Base-by-base conservation (phyloP, 352 stramenopile species). In the Pythium dissimile region DNA sequence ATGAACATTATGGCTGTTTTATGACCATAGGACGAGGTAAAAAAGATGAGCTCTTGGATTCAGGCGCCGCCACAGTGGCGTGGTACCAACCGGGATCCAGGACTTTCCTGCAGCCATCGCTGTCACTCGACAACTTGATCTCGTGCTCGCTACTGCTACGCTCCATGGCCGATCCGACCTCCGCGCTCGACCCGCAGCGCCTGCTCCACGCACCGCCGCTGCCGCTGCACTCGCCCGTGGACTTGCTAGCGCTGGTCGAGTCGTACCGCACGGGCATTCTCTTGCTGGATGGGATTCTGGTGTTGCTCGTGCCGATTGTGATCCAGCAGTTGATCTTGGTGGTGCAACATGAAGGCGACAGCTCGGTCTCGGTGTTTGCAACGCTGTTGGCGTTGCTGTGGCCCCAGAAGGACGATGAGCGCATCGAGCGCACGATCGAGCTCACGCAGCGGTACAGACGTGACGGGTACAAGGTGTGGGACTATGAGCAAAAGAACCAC, bases 401-500 rank as follows among this genome's bases (percentile, higher is more conserved):
- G 47, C 26, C 27, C n/a, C 6, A 13, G 10, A 43, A 58, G 15
- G 39, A 62, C 2, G 23, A 47, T 7, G 13, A 49, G 43, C 23
- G 23, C 20, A 43, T 67, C 32, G 38, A 49, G 31, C 64, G 64
- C 16, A 39, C 42, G 38, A 67, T 71, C 28, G 64, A 71, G 26
- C n/a, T 53, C 50, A 62, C 53, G 28, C 13, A 65, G 51, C 57
- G 48, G 21, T 63, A 44, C 57, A 71, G 58, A 26, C 34, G 23
- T 18, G 54, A 56, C 32, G 64, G 64, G 23, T 32, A 49, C 39
- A 53, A 53, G 11, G 34, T 62, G 35, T 44, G 48, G 26, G 59
- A 72, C 55, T 34, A 55, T n/a, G 59, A 68, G 21, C 39, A 72
- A 45, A 53, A 55, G 46, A 72, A 68, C 54, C 37, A 68, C 24